Base-by-base conservation (phyloP, 495 filamentous ascomycete genomes). In the Filosporella fistucella region DNA sequence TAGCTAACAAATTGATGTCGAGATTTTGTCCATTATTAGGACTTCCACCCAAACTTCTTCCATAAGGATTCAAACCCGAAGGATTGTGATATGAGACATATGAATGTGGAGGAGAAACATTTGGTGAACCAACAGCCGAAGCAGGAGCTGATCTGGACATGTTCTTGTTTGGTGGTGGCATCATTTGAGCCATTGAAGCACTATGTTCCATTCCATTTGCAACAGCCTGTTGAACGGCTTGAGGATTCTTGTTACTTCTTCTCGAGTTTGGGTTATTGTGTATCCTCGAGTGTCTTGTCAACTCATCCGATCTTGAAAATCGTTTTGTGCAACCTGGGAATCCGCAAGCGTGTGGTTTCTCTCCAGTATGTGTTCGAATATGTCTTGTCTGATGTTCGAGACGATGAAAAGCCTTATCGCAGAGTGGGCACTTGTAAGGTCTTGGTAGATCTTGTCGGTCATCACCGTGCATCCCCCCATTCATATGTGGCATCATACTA, bases 261-360 rank as follows among this genome's bases (percentile, higher is more conserved):
- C 93, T 77, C 51, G 89, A 95, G 75, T 97, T 97, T 37, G 94
- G 93, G 69, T 98, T 98, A 76, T 84, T 96, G 78, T 98, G 93
- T 73, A 98, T 98, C 63, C 93, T 78, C 63, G 93, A 96, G 69
- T 98, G 93, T 37, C 93, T 81, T 33, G 93, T 98, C 46, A 98
- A 76, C 69, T 98, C 93, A 59, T 98, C 93, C 16, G 94, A 97
- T 20, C 93, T 82, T 57, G 88, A 94, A 78, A 98, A 98, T 48
- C 90, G 86, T 69, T 98, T 98, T 41, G 88, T 93, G 79, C 93
- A 98, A 42, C 90, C 91, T 3, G 88, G 88, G 59, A 88, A 96
- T 57, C 85, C 80, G 78, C 93, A 98, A 32, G 84, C 90, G 59
- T 98, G 93, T 14, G 93, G 93, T 73, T 97, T 98, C 71, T 98